These are phyloP conservation scores for Mucor circinelloides DNA, from an alignment of 371 early-diverging fungal genomes.

Conservation along the genomic window DNA sequence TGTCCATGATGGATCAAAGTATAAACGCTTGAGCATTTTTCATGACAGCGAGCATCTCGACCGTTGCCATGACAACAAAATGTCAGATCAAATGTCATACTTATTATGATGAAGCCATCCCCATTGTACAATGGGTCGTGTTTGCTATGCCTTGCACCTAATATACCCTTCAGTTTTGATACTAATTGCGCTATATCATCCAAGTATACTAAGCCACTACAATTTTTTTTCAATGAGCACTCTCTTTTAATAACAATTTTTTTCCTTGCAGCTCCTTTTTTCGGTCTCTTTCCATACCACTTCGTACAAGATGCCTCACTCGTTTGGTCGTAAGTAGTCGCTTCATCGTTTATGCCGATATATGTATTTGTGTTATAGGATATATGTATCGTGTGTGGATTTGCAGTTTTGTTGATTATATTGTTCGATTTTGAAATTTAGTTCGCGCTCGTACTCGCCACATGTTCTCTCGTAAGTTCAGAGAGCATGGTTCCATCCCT, in stretches of 20 bases:
- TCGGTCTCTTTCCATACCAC: slow-evolving; percentile 32
- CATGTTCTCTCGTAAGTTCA: slow-evolving; percentile 97
- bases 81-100: background rate
- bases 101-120: no score
- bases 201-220: slow-evolving; percentile 27
- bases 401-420: background rate
- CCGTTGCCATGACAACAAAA: background rate
- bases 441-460: slow-evolving; percentile 98
- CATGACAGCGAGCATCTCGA: background rate
- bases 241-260: slow-evolving; percentile 29
- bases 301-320: slow-evolving; percentile 84
- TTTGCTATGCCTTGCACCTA: no score
- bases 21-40: background rate
- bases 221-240: slow-evolving; percentile 23
- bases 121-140: no score
- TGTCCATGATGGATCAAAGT: background rate
- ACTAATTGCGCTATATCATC: background rate
- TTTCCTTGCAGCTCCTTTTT: slow-evolving; percentile 22
- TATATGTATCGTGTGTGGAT: background rate
- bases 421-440: slow-evolving; percentile 9
- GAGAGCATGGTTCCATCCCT: slow-evolving; percentile 90
- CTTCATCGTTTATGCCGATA: background rate
- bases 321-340: slow-evolving; percentile 77
- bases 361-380: background rate
- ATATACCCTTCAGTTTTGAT: no score